These are phyloP conservation scores for Candida verbasci DNA, from an alignment of 805 yeast species.

Conservation along the genomic window DNA sequence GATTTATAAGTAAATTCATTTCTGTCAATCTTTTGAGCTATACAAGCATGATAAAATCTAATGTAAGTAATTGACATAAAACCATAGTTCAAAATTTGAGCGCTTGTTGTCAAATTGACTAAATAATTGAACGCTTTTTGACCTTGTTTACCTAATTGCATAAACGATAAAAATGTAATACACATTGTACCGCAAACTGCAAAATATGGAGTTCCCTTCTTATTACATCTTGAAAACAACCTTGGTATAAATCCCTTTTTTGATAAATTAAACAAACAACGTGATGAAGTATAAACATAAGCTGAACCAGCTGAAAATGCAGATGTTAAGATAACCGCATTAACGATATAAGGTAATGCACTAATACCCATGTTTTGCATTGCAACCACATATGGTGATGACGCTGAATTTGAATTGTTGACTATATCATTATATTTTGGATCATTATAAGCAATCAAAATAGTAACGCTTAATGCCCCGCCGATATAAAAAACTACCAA, in stretches of 20 bases:
- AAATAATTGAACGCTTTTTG: constrained; percentile 33
- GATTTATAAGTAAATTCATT: constrained; percentile 12
- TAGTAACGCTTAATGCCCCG: constrained; percentile 34
- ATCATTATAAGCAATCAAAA: constrained; percentile 30
- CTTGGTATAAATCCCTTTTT: constrained; percentile 34
- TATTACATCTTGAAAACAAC: constrained; percentile 26
- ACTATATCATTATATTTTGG: constrained; percentile 29
- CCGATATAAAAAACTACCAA: constrained; percentile 34
- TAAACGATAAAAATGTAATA: constrained; percentile 23
- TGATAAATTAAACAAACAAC: constrained; percentile 30
- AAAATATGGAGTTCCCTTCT: constrained; percentile 30
- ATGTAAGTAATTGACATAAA: constrained; percentile 41
- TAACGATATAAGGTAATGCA: constrained; percentile 32
- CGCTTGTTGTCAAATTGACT: constrained; percentile 33
- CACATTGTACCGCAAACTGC: constrained; percentile 19
- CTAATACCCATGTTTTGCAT: constrained; percentile 29
- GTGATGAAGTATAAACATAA: constrained; percentile 31
- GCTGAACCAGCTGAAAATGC: constrained; percentile 38
- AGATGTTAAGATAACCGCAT: constrained; percentile 28
- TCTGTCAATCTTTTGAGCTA: constrained; percentile 33
- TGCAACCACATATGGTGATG: constrained; percentile 37
- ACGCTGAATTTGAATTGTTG: constrained; percentile 17
- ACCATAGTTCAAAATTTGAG: constrained; percentile 44
- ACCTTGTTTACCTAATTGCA: constrained; percentile 24
- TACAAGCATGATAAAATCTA: constrained; percentile 33